Conservation (phyloP, 176 grass and related monocot species). For the Oryza meridionalis region DNA sequence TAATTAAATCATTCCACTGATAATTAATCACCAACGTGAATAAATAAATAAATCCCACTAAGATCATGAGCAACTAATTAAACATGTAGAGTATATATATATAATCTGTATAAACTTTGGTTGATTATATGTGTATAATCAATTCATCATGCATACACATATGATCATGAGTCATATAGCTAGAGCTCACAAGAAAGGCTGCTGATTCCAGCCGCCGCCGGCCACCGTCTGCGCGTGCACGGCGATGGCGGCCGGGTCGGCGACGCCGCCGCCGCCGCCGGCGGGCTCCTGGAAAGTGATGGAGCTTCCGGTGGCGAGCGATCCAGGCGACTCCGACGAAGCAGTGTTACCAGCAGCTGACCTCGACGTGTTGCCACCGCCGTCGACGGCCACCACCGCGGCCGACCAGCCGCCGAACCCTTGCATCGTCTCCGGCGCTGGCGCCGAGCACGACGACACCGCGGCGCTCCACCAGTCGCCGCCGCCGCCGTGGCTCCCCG, state of each 20-base stretch:
- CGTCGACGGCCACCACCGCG: too few relatives aligned
- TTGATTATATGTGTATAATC: not conserved
- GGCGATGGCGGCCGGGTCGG: conserved; percentile 17
- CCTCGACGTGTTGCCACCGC: conserved; percentile 29
- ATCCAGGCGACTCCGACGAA: conserved; percentile 35
- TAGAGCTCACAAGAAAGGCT: conserved; percentile 64
- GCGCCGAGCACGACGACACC: conserved; percentile 32
- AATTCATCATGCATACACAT: conserved; percentile 9
- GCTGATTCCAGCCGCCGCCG: conserved; percentile 65
- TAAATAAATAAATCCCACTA: not conserved
- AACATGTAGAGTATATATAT: not conserved
- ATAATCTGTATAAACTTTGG: not conserved
- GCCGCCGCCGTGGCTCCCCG: not conserved
- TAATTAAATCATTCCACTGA: not conserved
- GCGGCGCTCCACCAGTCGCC: conserved; percentile 45
- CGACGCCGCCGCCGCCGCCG: not conserved
- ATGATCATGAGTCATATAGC: not conserved
- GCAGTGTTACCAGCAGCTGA: conserved; percentile 23
- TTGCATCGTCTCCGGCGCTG: conserved; percentile 11
- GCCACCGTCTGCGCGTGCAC: not conserved
- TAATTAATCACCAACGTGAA: not conserved
- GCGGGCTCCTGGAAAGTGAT: conserved; percentile 57
- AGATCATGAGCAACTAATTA: not conserved
- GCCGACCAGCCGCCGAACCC: conserved; percentile 30
- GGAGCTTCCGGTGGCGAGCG: conserved; percentile 49